These are phyloP conservation scores for Lobosporangium transversale DNA, from an alignment of 192 early-diverging fungal species.

Conservation along the genomic window DNA sequence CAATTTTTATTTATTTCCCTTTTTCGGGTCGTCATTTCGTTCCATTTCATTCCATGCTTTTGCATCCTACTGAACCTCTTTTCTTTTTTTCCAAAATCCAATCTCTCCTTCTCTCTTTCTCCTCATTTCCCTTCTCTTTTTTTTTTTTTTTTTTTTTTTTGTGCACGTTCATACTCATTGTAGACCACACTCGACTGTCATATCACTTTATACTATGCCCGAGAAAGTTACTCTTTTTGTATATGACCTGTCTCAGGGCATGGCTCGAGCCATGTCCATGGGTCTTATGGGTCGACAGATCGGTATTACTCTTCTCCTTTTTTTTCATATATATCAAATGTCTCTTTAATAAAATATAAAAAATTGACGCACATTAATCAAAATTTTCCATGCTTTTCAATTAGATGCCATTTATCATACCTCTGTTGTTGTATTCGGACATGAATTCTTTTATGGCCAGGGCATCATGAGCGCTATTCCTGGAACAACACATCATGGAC, in stretches of 20 bases:
- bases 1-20: too few species aligned
- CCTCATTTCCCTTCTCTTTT: background rate
- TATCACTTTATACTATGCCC: slow-evolving; percentile 9
- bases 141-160: background rate
- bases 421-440: slow-evolving; percentile 77
- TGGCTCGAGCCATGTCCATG: slow-evolving; percentile 76
- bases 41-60: too few species aligned
- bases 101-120: background rate
- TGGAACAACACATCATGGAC: slow-evolving; percentile 71
- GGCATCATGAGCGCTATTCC: slow-evolving; percentile 68
- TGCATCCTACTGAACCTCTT: too few species aligned
- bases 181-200: background rate
- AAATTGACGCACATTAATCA: background rate
- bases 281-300: slow-evolving; percentile 75
- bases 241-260: slow-evolving; percentile 76
- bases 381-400: background rate
- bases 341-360: too few species aligned
- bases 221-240: slow-evolving; percentile 62
- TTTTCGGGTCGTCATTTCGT: too few species aligned
- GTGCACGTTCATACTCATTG: background rate
- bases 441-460: slow-evolving; percentile 82
- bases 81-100: too few species aligned
- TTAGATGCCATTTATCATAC: slow-evolving; percentile 75
- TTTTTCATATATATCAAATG: background rate
- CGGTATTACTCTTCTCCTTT: slow-evolving; percentile 37